Percentiles rank a stretch among this genome's conserved stretches.
Evolutionary conservation across 2,329 filamentous ascomycete genomes (phyloP).

Genomic region (Penicillium palitans): DNA sequence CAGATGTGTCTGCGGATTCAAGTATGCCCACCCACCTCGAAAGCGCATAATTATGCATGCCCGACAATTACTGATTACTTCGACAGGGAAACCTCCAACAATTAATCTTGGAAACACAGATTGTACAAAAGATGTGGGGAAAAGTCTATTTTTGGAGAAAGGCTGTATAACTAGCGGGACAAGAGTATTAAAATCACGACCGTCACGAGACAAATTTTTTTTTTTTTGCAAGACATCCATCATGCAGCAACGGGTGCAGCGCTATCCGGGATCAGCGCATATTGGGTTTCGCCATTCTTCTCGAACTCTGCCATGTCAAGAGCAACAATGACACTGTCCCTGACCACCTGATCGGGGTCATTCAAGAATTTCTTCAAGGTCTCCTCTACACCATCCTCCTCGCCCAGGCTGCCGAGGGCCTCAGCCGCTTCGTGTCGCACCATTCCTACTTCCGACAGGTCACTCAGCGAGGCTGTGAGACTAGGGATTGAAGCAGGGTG

Average conservation of each 20-base stretch:
- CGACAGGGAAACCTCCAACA: slow-evolving; percentile 39
- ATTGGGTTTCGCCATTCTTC: slow-evolving; percentile 82
- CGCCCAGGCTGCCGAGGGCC: slow-evolving; percentile 88
- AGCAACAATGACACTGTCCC: slow-evolving; percentile 91
- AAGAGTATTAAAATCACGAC: slow-evolving; percentile 32
- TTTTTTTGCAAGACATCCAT: slow-evolving; percentile 16
- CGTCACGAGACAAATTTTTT: slow-evolving; percentile 26
- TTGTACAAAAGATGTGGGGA: slow-evolving; percentile 18
- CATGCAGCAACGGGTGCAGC: slow-evolving; percentile 32
- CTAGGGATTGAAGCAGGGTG: slow-evolving; percentile 97
- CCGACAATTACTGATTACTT: slow-evolving; percentile 22
- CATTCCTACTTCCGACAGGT: slow-evolving; percentile 86
- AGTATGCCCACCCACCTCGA: slow-evolving; percentile 55
- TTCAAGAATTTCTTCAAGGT: slow-evolving; percentile 78
- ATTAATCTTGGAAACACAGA: slow-evolving; percentile 26
- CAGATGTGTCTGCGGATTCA: slow-evolving; percentile 81
- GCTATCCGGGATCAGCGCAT: slow-evolving; percentile 78
- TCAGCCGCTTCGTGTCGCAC: slow-evolving; percentile 97
- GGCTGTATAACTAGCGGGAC: slow-evolving; percentile 30
- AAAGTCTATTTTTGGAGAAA: slow-evolving; percentile 22
- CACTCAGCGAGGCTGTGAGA: slow-evolving; percentile 72
- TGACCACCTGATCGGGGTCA: slow-evolving; percentile 88
- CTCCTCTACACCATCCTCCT: slow-evolving; percentile 89
- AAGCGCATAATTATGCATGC: background rate
- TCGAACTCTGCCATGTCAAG: slow-evolving; percentile 98